Percentiles rank a stretch among this genome's conserved stretches.
Conservation (phyloP, 306 rosid species). For the Acacia acuminata region DNA sequence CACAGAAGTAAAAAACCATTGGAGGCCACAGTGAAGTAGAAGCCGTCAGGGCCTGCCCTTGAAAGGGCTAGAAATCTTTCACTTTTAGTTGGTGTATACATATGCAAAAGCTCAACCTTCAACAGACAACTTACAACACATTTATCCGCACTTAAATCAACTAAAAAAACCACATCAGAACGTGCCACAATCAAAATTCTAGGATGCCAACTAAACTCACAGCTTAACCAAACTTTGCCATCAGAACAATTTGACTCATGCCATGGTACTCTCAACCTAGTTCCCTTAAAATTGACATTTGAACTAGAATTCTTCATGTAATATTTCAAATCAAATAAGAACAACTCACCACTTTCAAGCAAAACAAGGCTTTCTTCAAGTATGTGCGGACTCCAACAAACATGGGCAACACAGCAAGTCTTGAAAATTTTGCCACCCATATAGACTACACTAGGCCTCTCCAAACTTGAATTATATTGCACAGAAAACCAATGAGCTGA, state of each 20-base stretch:
- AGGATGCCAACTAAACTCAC: constrained; percentile 78
- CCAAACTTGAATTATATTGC: constrained; percentile 18
- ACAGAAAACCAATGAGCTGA: constrained; percentile 64
- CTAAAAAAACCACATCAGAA: constrained; percentile 64
- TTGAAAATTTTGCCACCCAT: constrained; percentile 52
- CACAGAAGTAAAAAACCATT: constrained; percentile 53
- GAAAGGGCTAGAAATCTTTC: constrained; percentile 61
- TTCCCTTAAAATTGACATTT: constrained; percentile 18
- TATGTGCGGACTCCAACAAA: constrained; percentile 72
- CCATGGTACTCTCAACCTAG: constrained; percentile 39
- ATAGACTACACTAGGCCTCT: constrained; percentile 33
- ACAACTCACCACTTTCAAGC: constrained; percentile 56
- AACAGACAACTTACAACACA: constrained; percentile 48
- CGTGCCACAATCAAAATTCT: constrained; percentile 58
- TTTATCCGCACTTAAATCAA: constrained; percentile 53
- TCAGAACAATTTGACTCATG: constrained; percentile 26
- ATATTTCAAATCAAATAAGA: constrained; percentile 62
- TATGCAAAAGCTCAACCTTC: constrained; percentile 51
- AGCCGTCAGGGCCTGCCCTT: constrained; percentile 48
- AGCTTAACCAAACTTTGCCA: constrained; percentile 54
- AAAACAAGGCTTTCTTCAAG: constrained; percentile 57
- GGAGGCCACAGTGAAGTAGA: constrained; percentile 59
- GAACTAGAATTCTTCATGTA: constrained; percentile 13
- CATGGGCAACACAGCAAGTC: constrained; percentile 50
- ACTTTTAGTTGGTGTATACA: constrained; percentile 39